Evolutionary conservation across 1,284 basidiomycete species (phyloP).

Genomic region (Cryptococcus sp.): DNA sequence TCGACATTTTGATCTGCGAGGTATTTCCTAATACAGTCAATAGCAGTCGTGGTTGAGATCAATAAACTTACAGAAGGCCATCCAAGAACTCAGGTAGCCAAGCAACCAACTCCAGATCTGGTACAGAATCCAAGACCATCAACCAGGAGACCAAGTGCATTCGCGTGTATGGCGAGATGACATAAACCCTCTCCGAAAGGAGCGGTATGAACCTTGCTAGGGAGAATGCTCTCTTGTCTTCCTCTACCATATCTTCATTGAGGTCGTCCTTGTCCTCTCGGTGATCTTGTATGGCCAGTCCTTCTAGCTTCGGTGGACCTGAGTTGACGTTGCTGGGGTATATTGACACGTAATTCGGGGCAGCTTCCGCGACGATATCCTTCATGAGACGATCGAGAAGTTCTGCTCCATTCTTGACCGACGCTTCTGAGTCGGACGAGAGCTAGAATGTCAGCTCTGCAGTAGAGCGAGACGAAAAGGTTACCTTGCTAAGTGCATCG

Average conservation of each 20-base stretch:
- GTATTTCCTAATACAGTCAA: slow-evolving; percentile 65
- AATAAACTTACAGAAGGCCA: slow-evolving; percentile 70
- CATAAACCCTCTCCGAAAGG: slow-evolving; percentile 87
- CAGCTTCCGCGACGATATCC: slow-evolving; percentile 95
- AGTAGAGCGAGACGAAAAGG: slow-evolving; percentile 19
- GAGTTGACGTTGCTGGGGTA: slow-evolving; percentile 53
- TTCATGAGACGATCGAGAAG: slow-evolving; percentile 95
- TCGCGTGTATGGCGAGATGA: slow-evolving; percentile 90
- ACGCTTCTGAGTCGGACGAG: slow-evolving; percentile 89
- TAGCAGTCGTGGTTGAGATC: neutral
- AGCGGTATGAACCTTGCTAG: slow-evolving; percentile 92
- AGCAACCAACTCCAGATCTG: slow-evolving; percentile 89
- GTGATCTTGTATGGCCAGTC: neutral
- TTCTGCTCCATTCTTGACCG: slow-evolving; percentile 98
- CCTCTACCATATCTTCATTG: slow-evolving; percentile 40
- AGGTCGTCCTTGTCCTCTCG: slow-evolving; percentile 1
- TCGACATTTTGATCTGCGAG: slow-evolving; percentile 93
- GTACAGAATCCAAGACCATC: slow-evolving; percentile 90
- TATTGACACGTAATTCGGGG: slow-evolving; percentile 88
- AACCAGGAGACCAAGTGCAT: slow-evolving; percentile 98
- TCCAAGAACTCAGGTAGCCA: slow-evolving; percentile 94
- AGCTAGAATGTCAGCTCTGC: slow-evolving; percentile 57
- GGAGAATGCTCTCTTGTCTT: slow-evolving; percentile 66
- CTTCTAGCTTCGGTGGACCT: slow-evolving; percentile 12
- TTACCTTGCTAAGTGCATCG: slow-evolving; percentile 90